Base-by-base conservation (phyloP, 352 stramenopile genomes). In the Globisporangium abappressorium region DNA sequence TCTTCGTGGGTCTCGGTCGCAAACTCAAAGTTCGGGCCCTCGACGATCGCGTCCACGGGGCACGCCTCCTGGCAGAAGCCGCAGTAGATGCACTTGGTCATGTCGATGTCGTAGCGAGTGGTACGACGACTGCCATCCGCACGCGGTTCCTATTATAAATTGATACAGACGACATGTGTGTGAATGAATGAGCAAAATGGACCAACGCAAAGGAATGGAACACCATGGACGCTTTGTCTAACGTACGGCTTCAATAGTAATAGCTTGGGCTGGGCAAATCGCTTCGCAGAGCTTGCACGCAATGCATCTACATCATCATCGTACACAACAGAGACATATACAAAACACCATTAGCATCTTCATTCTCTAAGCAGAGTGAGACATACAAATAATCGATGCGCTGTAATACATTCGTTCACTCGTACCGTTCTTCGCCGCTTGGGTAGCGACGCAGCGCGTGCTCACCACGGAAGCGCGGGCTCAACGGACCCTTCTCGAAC, bases 71-170 rank as follows among this genome's bases (percentile, higher is more conserved):
- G 91, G 79, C 94, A 98, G 80, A 98, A 98, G 53, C 94, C 98
- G 77, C 98, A 99, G 87, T 99, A 99, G 80, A 99, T 99, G 82
- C 98, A 99, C 86, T 99, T 99, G 72, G 98, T 99, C 97, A 99
- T 99, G 84, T 99, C 98, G 77, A 99, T 99, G 82, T 99, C 98
- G 84, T 99, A 99, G 63, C 97, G 91, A 15, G 97, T 99, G n/a
- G 98, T 99, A 78, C 97, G 95, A 74, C 98, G 90, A 36, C 93
- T 96, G 55, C 97, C 97, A 78, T 99, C 98, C 62, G 97, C 96
- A 76, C 98, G 94, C 63, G 94, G 87, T 77, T 99, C 97, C 85
- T 93, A 57, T 22, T 71, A 33, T 24, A 51, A 41, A 33, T 14
- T 28, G 30, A 34, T 28, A 58, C 5, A 22, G 28, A 72, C 51